Evolutionary conservation across 176 grass and related monocot species (phyloP), one percentile per base, ranked within the genome.

Genomic region (Carex myosuroides): DNA sequence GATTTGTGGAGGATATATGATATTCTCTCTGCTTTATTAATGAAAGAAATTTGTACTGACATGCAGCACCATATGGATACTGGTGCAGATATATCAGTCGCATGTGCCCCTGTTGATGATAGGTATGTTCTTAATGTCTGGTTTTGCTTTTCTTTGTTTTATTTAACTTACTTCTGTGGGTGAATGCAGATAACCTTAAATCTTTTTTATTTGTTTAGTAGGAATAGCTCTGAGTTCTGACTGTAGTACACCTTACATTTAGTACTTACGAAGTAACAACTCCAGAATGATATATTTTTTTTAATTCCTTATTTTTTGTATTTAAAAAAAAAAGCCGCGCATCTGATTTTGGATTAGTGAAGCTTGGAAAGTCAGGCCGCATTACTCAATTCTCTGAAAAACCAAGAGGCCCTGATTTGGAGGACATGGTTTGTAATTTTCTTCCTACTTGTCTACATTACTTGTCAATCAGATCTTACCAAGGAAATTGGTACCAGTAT

Each of bases 301-400:
- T 78, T 92, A 78, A 88, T 60, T 81, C 77, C 29, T 12, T 86
- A 42, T 83, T 57, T 81, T 66, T 62, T 90, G 33, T 32, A 80
- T 82, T 79, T 29, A 12, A 22, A 62, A 50, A 50, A 50, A 50
- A 80, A 82, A 94, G 90, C 84, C 93, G 93, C 29, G 93, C 93
- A 58, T 94, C 93, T 70, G 93, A 94, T 13, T 94, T 87, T 72
- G 93, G 93, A 78, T 70, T 92, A 42, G 79, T 94, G 81, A 94
- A 89, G 86, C 89, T 94, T 0, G 84, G 90, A 82, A 87, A 89
- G 80, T 85, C 84, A 11, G 90, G 93, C 18, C 90, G 86, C 13
- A 91, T 92, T 69, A 70, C 83, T 58, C 82, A 90, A 4, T 94
- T 92, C 64, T 84, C 82, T 37, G 93, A 94, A 84, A 94, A 92